These are phyloP conservation scores for Cercospora sesami DNA, from an alignment of 2,329 filamentous ascomycete genomes.

Conservation along the genomic window DNA sequence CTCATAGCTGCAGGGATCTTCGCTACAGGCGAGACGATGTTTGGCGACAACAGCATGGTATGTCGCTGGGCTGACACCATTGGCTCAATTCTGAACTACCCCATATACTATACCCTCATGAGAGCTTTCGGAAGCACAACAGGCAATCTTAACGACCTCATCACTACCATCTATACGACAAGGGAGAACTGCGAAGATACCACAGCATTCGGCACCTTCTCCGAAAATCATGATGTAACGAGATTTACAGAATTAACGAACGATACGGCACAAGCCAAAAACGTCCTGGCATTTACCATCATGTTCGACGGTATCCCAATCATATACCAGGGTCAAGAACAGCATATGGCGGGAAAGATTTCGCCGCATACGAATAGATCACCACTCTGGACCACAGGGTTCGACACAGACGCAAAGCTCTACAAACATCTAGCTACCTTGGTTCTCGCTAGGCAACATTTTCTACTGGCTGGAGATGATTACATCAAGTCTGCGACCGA, in stretches of 20 bases:
- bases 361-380: conserved; percentile 40
- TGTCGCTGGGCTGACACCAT: conserved; percentile 42
- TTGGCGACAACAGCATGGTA: conserved; percentile 36
- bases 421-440: conserved; percentile 44
- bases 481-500: conserved; percentile 48
- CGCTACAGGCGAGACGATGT: conserved; percentile 42
- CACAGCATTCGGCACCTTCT: conserved; percentile 42
- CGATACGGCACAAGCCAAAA: conserved; percentile 42
- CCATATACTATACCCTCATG: conserved; percentile 43
- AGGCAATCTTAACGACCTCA: conserved; percentile 43
- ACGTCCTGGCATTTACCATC: conserved; percentile 43
- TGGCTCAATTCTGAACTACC: conserved; percentile 43
- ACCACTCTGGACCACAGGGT: conserved; percentile 43
- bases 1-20: conserved; percentile 41
- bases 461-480: conserved; percentile 40
- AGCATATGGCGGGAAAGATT: conserved; percentile 41
- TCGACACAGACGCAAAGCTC: conserved; percentile 43
- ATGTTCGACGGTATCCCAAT: conserved; percentile 47
- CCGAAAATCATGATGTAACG: conserved; percentile 46
- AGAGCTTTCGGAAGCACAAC: conserved; percentile 40
- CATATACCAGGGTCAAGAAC: conserved; percentile 47
- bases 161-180: conserved; percentile 37
- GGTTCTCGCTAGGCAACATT: conserved; percentile 48
- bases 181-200: conserved; percentile 42
- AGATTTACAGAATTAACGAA: conserved; percentile 43